phyloP scores from a whole-genome alignment of 306 rosid genomes.

The Vigna trinervia region DNA sequence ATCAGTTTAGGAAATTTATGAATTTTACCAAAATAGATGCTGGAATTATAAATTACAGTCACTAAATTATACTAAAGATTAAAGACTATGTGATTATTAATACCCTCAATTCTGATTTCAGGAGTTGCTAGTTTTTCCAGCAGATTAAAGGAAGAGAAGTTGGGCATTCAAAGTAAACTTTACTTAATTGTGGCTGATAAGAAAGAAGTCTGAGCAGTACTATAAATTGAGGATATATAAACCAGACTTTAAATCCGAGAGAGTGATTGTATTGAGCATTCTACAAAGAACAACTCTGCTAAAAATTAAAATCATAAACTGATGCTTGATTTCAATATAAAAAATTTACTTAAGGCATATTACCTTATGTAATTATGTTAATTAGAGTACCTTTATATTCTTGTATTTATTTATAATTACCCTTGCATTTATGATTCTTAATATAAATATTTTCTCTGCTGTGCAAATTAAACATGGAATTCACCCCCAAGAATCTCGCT shows the following conservation, averaged over 20 bases:
- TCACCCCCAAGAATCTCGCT: background rate
- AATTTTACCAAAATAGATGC: background rate
- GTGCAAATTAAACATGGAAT: background rate
- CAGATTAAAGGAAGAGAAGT: conserved; percentile 5
- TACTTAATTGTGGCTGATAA: background rate
- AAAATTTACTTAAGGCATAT: background rate
- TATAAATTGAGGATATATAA: background rate
- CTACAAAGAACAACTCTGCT: background rate
- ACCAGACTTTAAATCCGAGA: background rate
- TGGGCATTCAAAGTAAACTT: background rate
- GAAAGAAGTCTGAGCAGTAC: background rate
- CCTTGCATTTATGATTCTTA: background rate
- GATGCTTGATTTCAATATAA: background rate
- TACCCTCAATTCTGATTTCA: conserved; percentile 1
- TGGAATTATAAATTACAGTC: background rate
- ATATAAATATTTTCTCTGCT: background rate
- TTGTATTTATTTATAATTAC: background rate
- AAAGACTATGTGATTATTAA: conserved; percentile 3
- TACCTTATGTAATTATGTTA: background rate
- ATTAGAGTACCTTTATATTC: background rate
- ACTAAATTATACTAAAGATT: background rate
- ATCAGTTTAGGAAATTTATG: conserved; percentile 32
- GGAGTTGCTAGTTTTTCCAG: background rate
- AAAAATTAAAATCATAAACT: background rate
- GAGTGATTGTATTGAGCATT: background rate